Conservation (phyloP, 495 filamentous ascomycete genomes). For the Aspergillus cavernicola region DNA sequence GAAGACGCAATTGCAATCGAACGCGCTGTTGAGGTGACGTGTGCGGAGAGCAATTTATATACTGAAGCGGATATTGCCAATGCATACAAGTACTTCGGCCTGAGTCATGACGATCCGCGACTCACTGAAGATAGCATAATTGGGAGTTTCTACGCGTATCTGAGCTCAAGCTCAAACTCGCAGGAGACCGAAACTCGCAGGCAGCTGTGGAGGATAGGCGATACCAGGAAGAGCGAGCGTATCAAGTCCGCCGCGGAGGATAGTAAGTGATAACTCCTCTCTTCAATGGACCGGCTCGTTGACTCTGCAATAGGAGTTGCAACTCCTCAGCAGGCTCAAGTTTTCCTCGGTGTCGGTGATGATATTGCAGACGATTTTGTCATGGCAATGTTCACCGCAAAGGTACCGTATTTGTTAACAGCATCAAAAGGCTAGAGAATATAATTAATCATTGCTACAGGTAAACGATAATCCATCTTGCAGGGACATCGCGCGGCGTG, state of each 20-base stretch:
- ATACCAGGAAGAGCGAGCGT: constrained; percentile 45
- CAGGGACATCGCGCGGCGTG: constrained; percentile 48
- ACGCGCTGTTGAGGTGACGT: constrained; percentile 35
- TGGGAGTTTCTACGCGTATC: constrained; percentile 51
- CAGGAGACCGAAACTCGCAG: constrained; percentile 49
- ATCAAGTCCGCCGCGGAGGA: constrained; percentile 56
- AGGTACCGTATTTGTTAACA: constrained; percentile 34
- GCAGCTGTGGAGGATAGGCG: constrained; percentile 54
- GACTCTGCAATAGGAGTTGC: constrained; percentile 42
- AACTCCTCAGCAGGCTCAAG: constrained; percentile 57
- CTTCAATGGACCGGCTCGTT: not conserved
- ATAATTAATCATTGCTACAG: constrained; percentile 19
- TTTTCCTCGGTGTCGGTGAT: constrained; percentile 52
- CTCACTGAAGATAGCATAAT: constrained; percentile 56
- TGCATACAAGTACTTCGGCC: constrained; percentile 54
- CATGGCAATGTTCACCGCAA: constrained; percentile 53
- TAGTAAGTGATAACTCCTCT: constrained; percentile 29
- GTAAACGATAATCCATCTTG: constrained; percentile 46
- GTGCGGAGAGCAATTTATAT: constrained; percentile 37
- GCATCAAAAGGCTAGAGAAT: not conserved
- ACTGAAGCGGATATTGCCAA: constrained; percentile 50
- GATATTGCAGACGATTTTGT: constrained; percentile 57
- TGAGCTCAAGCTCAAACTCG: constrained; percentile 38
- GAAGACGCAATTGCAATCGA: constrained; percentile 34
- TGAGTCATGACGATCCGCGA: constrained; percentile 32